Evolutionary conservation across 441 rosid genomes (phyloP).

Genomic region (Populus hybrid): DNA sequence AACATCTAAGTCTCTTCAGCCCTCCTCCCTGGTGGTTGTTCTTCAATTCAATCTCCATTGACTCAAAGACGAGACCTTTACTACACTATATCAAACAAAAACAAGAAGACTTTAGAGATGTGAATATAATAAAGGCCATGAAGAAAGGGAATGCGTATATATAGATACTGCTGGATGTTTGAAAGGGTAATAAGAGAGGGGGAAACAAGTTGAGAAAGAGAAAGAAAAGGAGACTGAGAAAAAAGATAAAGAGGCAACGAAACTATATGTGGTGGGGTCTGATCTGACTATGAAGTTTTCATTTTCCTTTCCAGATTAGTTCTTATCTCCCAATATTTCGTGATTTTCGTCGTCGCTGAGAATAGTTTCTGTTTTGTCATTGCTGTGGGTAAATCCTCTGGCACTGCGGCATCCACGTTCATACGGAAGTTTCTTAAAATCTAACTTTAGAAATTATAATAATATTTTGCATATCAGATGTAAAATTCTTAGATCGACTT

Average conservation of each 20-base stretch:
- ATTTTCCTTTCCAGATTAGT: background rate
- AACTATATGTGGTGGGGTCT: constrained; percentile 8
- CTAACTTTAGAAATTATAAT: background rate
- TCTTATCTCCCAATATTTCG: background rate
- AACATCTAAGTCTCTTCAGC: constrained; percentile 39
- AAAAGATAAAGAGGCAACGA: background rate
- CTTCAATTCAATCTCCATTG: constrained; percentile 16
- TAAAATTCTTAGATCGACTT: background rate
- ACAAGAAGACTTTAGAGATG: background rate
- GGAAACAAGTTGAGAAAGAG: constrained; percentile 20
- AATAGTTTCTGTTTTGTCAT: background rate
- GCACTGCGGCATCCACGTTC: background rate
- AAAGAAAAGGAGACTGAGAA: background rate
- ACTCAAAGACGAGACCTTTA: background rate
- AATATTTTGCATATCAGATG: background rate
- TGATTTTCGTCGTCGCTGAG: background rate
- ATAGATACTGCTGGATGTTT: constrained; percentile 26
- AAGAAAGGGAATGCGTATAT: no score
- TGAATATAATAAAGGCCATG: constrained; percentile 5
- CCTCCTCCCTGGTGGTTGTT: background rate
- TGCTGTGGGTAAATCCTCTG: background rate
- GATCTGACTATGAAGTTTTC: background rate
- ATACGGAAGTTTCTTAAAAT: background rate
- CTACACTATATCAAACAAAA: background rate
- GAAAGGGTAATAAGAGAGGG: constrained; percentile 29